Percentiles rank a stretch among this genome's conserved stretches.
Evolutionary conservation across 2,329 filamentous ascomycete genomes (phyloP).

Genomic region (Catunica adiposa): DNA sequence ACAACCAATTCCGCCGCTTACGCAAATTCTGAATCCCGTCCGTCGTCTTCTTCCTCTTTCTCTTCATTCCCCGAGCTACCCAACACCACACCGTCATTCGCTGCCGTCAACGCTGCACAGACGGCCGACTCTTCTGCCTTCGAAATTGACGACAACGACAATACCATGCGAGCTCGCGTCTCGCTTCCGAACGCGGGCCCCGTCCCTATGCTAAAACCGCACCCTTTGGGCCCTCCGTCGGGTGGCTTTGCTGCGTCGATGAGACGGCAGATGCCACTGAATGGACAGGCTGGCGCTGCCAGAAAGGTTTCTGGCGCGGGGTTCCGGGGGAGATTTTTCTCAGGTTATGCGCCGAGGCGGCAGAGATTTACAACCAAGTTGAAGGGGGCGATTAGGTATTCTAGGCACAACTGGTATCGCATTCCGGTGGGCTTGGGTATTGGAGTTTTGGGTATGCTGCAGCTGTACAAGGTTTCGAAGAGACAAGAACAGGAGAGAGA

Average conservation of each 20-base stretch:
- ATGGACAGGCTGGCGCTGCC: neutral
- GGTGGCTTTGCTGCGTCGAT: slow-evolving; percentile 14
- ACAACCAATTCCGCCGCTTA: neutral
- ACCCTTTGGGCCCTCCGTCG: slow-evolving; percentile 9
- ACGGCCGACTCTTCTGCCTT: slow-evolving; percentile 5
- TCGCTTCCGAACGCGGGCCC: slow-evolving; percentile 8
- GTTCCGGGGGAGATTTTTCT: slow-evolving; percentile 11
- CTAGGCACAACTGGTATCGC: slow-evolving; percentile 55
- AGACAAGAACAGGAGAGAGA: slow-evolving; percentile 22
- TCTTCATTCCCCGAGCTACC: neutral
- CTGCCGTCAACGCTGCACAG: neutral
- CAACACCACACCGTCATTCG: neutral
- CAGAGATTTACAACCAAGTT: slow-evolving; percentile 13
- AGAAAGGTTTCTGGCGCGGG: slow-evolving; percentile 4
- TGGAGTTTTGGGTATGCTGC: slow-evolving; percentile 64
- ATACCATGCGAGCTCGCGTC: slow-evolving; percentile 12
- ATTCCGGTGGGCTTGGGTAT: slow-evolving; percentile 79
- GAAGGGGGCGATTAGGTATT: slow-evolving; percentile 10
- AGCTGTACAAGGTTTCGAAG: slow-evolving; percentile 61
- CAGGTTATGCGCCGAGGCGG: slow-evolving; percentile 8
- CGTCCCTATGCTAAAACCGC: slow-evolving; percentile 13
- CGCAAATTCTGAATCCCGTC: neutral
- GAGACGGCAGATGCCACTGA: slow-evolving; percentile 4
- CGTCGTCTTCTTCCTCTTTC: slow-evolving; percentile 9
- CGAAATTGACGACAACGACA: slow-evolving; percentile 4